Evolutionary conservation across 192 early-diverging fungal genomes (phyloP).

Genomic region (Chytriomyces confervae): DNA sequence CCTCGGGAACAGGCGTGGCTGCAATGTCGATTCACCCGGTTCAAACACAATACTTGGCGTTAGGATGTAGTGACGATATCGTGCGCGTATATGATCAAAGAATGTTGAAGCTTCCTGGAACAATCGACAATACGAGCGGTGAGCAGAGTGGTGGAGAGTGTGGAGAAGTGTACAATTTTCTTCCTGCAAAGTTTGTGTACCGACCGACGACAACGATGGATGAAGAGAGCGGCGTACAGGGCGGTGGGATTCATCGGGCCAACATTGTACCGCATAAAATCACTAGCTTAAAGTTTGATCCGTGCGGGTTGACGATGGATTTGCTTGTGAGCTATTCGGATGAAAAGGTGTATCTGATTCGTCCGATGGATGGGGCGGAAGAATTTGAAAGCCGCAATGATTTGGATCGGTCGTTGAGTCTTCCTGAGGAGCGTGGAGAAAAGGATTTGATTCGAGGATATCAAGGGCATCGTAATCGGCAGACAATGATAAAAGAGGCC

Average conservation of each 20-base stretch:
- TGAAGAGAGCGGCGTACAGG: not conserved
- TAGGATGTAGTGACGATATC: conserved; percentile 32
- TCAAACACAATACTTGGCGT: conserved; percentile 25
- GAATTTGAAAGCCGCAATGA: not conserved
- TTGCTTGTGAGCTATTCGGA: conserved; percentile 25
- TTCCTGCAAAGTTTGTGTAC: conserved; percentile 19
- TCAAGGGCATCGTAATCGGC: conserved; percentile 24
- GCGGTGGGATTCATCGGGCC: not conserved
- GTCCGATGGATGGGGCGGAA: conserved; percentile 10
- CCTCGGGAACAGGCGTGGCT: not conserved
- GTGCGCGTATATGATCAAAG: conserved; percentile 26
- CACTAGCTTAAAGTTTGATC: conserved; percentile 29
- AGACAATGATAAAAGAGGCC: conserved; percentile 39
- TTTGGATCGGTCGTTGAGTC: not conserved
- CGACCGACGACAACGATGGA: not conserved
- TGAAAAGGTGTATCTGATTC: conserved; percentile 25
- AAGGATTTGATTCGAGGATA: conserved; percentile 8
- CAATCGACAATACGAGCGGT: not conserved
- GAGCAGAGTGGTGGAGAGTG: not conserved
- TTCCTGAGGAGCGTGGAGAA: not conserved
- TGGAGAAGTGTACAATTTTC: conserved; percentile 24
- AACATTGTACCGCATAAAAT: conserved; percentile 25
- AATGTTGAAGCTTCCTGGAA: conserved; percentile 7
- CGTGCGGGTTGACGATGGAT: conserved; percentile 16
- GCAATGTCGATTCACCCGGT: conserved; percentile 25